Base-by-base conservation (phyloP, 805 yeast species). In the Starmerella gropengiesseri region DNA sequence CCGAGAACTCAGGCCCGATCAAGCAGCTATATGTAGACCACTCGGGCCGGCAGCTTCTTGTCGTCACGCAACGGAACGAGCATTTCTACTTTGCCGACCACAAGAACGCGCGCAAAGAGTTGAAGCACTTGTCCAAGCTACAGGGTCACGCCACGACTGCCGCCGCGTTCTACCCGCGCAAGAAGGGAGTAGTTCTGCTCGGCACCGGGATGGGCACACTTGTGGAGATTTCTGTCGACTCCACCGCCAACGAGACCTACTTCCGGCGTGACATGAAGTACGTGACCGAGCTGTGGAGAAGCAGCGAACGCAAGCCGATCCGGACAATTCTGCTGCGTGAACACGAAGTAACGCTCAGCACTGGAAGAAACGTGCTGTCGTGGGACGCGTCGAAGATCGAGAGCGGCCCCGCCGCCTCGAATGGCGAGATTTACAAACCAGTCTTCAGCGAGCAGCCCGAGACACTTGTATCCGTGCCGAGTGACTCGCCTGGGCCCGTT, bases 151-250 rank as follows among this genome's bases (percentile, higher is more conserved):
- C 63, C 12, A 62, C 75, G 8, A 61, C 67, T 1, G 53, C 67
- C 1, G 63, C 69, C 14, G 66, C 63, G 1, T 75, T 64, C 70
- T 58, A 52, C 56, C 68, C 60, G 19, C 61, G 65, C 1, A 57
- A 59, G 13, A 66, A 76, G 0, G 77, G 77, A 2, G 63, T 68
- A 2, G 57, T 75, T 9, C 55, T 77, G 11, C 38, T 75, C 2
- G 76, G 77, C 6, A 71, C 77, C 0, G 51, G 58, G 5, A 61
- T 64, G 2, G 81, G 81, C 1, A 48, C 57, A 3, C 49, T 78
- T 5, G 66, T 67, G 40, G 81, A 77, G 51, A 59, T 67, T 4
- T 54, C 54, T 31, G 58, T 70, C 13, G 77, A 74, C 33, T 36
- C 50, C 4, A 20, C 38, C 3, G 59, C 67, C 3, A 57, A 67